phyloP scores from a whole-genome alignment of 352 stramenopile species.

The Phytophthora pinifolia region DNA sequence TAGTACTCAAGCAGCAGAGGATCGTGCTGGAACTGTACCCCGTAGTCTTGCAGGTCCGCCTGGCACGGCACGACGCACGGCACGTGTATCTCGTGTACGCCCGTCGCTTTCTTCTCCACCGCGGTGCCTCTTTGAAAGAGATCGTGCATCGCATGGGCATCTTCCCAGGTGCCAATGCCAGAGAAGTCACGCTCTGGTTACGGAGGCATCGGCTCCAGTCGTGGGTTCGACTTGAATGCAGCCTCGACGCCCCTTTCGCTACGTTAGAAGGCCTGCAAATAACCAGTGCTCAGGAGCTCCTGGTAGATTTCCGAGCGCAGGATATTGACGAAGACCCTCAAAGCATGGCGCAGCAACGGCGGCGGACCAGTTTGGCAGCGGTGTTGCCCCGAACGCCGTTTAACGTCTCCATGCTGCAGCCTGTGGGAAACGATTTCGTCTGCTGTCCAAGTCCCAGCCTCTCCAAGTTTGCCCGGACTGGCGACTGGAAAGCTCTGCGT shows the following conservation, averaged over 20 bases:
- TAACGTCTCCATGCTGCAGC: constrained; percentile 46
- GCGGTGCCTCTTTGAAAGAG: constrained; percentile 47
- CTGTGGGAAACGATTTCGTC: constrained; percentile 67
- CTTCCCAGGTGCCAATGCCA: constrained; percentile 48
- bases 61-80: constrained; percentile 55
- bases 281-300: constrained; percentile 53
- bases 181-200: constrained; percentile 65
- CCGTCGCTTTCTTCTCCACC: constrained; percentile 43
- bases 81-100: constrained; percentile 64
- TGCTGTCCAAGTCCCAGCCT: constrained; percentile 32
- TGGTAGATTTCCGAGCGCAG: constrained; percentile 66
- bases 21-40: constrained; percentile 57
- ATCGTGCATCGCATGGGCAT: constrained; percentile 59
- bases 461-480: constrained; percentile 35
- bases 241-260: constrained; percentile 38
- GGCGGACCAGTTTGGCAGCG: constrained; percentile 22
- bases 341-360: constrained; percentile 27
- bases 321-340: constrained; percentile 31
- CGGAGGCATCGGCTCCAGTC: constrained; percentile 53
- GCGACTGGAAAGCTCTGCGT: constrained; percentile 35
- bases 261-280: constrained; percentile 47
- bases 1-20: constrained; percentile 13
- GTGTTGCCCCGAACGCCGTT: constrained; percentile 30
- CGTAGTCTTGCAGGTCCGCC: constrained; percentile 49
- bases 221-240: constrained; percentile 63